A percentile compares a stretch with the other conserved stretches of the same genome.
phyloP scores from a whole-genome alignment of 345 rosid genomes.

The Draba incana region DNA sequence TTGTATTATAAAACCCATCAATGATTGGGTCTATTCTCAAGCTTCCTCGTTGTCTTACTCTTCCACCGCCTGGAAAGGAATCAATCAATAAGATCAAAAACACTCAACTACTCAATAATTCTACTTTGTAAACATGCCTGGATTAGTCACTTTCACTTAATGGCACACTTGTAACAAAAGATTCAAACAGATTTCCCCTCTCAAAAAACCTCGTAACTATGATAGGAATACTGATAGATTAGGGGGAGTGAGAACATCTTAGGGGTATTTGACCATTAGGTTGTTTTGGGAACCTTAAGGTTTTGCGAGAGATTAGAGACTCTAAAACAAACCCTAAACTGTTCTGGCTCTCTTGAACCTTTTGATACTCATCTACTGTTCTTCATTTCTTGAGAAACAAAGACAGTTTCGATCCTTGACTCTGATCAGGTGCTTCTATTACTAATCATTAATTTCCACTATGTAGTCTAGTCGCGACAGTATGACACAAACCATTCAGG shows the following conservation, averaged over 20 bases:
- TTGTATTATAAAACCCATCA: constrained; percentile 29
- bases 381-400: background rate
- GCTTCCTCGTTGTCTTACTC: constrained; percentile 20
- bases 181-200: background rate
- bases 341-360: background rate
- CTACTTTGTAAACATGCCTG: constrained; percentile 2
- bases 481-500: background rate
- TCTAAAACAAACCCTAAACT: constrained; percentile 3
- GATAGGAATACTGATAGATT: background rate
- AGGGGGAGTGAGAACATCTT: background rate
- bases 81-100: constrained; percentile 8
- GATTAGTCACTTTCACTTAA: constrained; percentile 2
- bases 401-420: background rate
- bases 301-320: background rate
- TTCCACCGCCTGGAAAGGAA: constrained; percentile 28
- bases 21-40: constrained; percentile 26
- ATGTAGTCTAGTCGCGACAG: background rate
- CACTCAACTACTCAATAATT: constrained; percentile 7
- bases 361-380: background rate
- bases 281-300: background rate
- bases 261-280: background rate
- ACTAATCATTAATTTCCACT: background rate
- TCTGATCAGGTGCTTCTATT: background rate
- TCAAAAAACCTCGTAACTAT: background rate
- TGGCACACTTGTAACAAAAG: background rate